Percentiles rank a stretch among this genome's conserved stretches.
phyloP scores from a whole-genome alignment of 2,329 filamentous ascomycete species.

The Xylariaceae sp. region DNA sequence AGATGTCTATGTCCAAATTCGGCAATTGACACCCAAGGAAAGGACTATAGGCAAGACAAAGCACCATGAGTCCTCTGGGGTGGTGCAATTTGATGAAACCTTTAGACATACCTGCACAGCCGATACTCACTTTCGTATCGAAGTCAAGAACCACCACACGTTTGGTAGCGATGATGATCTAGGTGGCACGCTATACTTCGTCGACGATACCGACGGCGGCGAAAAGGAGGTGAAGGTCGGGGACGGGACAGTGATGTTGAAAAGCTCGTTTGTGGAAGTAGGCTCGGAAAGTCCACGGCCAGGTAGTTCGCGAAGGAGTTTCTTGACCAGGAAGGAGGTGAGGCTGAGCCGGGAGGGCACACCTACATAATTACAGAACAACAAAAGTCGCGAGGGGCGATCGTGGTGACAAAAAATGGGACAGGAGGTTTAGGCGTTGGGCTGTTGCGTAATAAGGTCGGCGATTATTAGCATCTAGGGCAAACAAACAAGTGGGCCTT shows the following conservation, averaged over 20 bases:
- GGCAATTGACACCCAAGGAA: conserved; percentile 66
- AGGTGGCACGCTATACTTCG: conserved; percentile 85
- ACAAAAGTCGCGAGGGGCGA: background rate
- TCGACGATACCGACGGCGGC: conserved; percentile 75
- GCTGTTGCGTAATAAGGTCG: background rate
- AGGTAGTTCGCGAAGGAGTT: conserved; percentile 30
- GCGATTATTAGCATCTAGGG: background rate
- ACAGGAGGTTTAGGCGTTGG: background rate
- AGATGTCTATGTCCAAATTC: conserved; percentile 78
- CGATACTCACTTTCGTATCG: conserved; percentile 83
- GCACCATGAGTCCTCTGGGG: conserved; percentile 75
- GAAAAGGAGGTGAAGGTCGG: conserved; percentile 79
- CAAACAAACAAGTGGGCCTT: too few relatives aligned
- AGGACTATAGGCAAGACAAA: conserved; percentile 93
- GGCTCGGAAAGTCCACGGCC: conserved; percentile 27
- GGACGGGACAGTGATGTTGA: conserved; percentile 69
- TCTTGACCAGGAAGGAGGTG: conserved; percentile 33
- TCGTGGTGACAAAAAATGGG: background rate
- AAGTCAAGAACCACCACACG: conserved; percentile 81
- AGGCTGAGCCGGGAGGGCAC: conserved; percentile 32
- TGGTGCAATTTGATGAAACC: conserved; percentile 73
- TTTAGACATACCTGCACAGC: conserved; percentile 79
- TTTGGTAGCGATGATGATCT: conserved; percentile 84
- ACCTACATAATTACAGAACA: conserved; percentile 18
- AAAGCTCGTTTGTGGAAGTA: conserved; percentile 69